Conservation (phyloP, 2,329 filamentous ascomycete species). For the Sclerotinia nivalis region DNA sequence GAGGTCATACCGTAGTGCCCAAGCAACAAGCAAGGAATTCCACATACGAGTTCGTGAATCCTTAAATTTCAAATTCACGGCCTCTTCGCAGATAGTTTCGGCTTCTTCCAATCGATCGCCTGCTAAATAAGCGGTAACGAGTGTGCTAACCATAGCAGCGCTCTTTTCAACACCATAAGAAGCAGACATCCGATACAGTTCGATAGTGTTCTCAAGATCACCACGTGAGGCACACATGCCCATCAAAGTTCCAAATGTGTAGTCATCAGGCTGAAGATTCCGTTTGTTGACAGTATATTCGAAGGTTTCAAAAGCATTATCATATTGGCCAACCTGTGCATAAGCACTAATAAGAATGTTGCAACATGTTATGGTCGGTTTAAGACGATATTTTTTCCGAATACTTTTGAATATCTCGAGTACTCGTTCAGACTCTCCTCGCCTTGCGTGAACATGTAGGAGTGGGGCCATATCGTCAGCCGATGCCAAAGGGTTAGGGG, state of each 20-base stretch:
- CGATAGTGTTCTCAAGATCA: conserved; percentile 68
- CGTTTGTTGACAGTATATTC: conserved; percentile 53
- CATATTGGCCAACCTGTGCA: conserved; percentile 63
- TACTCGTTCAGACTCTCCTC: conserved; percentile 63
- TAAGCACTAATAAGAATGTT: conserved; percentile 77
- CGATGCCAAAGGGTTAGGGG: conserved; percentile 17
- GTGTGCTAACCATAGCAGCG: conserved; percentile 59
- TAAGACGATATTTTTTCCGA: conserved; percentile 52
- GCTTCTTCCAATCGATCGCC: conserved; percentile 57
- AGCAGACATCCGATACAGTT: conserved; percentile 64
- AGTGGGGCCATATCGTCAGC: conserved; percentile 52
- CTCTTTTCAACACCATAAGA: conserved; percentile 52
- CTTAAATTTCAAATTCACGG: conserved; percentile 52
- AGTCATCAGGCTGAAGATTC: conserved; percentile 55
- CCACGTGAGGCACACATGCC: conserved; percentile 68
- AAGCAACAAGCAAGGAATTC: conserved; percentile 73
- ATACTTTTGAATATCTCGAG: conserved; percentile 65
- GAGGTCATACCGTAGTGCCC: conserved; percentile 64
- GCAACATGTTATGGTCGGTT: conserved; percentile 64
- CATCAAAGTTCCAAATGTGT: conserved; percentile 74
- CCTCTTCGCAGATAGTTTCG: conserved; percentile 58
- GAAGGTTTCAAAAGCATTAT: conserved; percentile 66
- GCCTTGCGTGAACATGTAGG: conserved; percentile 69
- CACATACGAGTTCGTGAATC: conserved; percentile 65
- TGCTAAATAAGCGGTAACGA: conserved; percentile 68